A percentile compares a stretch with the other conserved stretches of the same genome.
These are phyloP conservation scores for Prunus armeniaca DNA, from an alignment of 306 rosid genomes.

Conservation along the genomic window DNA sequence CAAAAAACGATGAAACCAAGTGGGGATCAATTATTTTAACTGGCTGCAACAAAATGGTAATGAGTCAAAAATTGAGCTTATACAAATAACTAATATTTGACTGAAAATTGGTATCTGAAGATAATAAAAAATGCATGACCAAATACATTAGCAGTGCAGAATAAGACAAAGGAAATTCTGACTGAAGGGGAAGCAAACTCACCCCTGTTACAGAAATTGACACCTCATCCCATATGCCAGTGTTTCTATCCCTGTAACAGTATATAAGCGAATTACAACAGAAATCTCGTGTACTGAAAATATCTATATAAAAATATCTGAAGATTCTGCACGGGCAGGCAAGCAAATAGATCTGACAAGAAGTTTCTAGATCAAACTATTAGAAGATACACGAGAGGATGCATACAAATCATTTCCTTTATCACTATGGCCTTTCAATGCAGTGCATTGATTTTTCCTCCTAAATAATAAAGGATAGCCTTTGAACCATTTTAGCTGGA, in stretches of 20 bases:
- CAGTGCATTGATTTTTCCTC: no score
- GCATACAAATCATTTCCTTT: no score
- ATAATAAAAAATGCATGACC: background rate
- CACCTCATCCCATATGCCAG: slow-evolving; percentile 98
- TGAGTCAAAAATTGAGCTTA: background rate
- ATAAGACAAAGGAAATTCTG: background rate
- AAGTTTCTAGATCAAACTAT: no score
- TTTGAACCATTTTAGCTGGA: background rate
- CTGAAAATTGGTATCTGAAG: background rate
- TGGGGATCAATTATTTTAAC: slow-evolving; percentile 89
- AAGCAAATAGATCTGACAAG: no score
- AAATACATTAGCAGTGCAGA: background rate
- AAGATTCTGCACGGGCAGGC: no score
- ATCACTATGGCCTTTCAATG: no score
- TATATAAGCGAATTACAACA: slow-evolving; percentile 24
- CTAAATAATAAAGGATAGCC: no score
- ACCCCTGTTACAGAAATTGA: slow-evolving; percentile 82
- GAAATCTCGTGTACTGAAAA: background rate
- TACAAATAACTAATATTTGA: background rate
- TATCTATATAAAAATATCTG: no score
- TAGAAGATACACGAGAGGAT: no score
- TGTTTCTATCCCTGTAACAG: slow-evolving; percentile 83
- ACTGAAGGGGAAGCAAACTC: slow-evolving; percentile 36
- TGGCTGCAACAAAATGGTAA: slow-evolving; percentile 61
- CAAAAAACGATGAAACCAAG: slow-evolving; percentile 83